Evolutionary conservation across 768 basidiomycete species (phyloP), one percentile per base, ranked within the genome.

Genomic region (Terana coerulea): DNA sequence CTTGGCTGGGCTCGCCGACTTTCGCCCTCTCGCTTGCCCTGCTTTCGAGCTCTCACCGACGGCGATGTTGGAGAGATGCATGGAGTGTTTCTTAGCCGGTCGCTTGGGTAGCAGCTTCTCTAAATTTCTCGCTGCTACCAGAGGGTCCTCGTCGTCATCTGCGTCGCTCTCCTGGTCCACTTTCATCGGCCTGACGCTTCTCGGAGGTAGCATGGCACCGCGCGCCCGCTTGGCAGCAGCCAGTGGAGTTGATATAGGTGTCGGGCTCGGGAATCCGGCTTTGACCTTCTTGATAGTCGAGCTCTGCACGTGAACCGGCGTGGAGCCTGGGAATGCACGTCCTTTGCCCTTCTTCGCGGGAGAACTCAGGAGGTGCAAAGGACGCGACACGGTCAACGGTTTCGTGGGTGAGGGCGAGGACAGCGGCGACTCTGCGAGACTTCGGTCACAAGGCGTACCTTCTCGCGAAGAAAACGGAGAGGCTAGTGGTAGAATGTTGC

Each of bases 351-450:
- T 53, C 24, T 24, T 37, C 42, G 28, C 21, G 3, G 36, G 36
- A 19, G 28, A 35, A 21, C 33, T 29, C 30, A 30, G 41, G 19
- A 24, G n/a, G 29, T 9, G 47, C 15, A 51, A 44, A 17, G 54
- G 30, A 3, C 14, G 17, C 8, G 31, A 34, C 26, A 47, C 40
- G 5, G 54, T 35, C 3, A 54, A 14, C 11, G 59, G 60, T 42
- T 61, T 61, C 6, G 54, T 37, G 2, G 58, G 60, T 24, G 60
- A 61, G 1, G 64, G 61, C 21, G 57, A 61, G 3, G 58, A 59
- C 22, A 47, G 24, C 1, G 56, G 53, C 15, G 60, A 59, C 25
- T 49, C 47, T 1, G 47, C 35, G 14, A 59, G 52, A 14, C 49
- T 59, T 12, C 49, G 29, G 19, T 59, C 52, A 39, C 53, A 51